phyloP scores from a whole-genome alignment of 2,329 filamentous ascomycete species.

The Colletotrichum phormii region DNA sequence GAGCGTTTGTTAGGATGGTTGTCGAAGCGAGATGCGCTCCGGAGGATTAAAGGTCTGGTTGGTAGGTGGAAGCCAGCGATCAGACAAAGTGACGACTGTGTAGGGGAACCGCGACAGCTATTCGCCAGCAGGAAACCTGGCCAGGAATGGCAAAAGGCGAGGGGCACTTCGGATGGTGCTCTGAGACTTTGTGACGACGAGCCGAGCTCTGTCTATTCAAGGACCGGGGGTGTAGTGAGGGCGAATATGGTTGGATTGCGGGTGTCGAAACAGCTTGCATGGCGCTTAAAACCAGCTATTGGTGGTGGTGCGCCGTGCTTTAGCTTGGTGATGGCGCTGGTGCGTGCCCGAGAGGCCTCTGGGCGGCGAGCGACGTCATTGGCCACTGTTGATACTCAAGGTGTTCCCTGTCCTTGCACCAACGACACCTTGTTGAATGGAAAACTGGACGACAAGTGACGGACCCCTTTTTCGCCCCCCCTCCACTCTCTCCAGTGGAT shows the following conservation, averaged over 20 bases:
- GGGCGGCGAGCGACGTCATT: conserved; percentile 34
- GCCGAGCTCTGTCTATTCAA: conserved; percentile 1
- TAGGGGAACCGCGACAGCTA: conserved; percentile 17
- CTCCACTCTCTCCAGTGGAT: background rate
- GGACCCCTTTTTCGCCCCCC: conserved; percentile 25
- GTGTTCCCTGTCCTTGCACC: conserved; percentile 12
- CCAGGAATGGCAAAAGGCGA: background rate
- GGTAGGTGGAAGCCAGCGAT: conserved; percentile 22
- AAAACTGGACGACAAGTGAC: background rate
- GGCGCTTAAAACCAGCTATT: conserved; percentile 32
- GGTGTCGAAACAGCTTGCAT: conserved; percentile 29
- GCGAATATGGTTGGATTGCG: conserved; percentile 30
- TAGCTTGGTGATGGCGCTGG: conserved; percentile 18
- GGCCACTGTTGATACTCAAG: conserved; percentile 14
- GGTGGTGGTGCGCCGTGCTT: conserved; percentile 18
- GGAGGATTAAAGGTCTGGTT: background rate
- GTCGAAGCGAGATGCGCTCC: background rate
- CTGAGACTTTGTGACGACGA: conserved; percentile 17
- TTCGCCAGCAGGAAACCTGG: conserved; percentile 3
- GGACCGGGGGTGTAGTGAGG: conserved; percentile 25
- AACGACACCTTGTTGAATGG: background rate
- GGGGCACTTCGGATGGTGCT: background rate
- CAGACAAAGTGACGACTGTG: conserved; percentile 20
- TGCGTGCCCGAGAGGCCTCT: conserved; percentile 35
- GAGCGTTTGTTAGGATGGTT: background rate